A percentile compares a stretch with the other conserved stretches of the same genome.
Evolutionary conservation across 1,284 basidiomycete genomes (phyloP).

Genomic region (Sporisorium iseilematis-ciliati): DNA sequence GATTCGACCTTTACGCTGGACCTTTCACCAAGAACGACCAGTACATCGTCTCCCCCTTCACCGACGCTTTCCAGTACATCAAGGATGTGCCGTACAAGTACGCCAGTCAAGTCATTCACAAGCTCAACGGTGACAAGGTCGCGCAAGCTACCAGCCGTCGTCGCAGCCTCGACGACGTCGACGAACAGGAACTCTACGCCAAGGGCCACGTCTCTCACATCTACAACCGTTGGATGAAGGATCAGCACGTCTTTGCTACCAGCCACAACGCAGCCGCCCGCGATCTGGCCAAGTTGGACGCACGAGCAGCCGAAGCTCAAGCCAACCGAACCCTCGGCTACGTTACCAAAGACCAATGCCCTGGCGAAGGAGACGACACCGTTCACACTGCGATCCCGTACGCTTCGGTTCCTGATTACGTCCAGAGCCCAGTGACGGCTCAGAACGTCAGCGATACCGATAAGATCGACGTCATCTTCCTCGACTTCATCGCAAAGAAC

Average conservation of each 20-base stretch:
- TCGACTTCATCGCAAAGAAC: constrained; percentile 55
- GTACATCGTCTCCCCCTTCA: constrained; percentile 66
- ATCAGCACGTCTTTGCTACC: constrained; percentile 18
- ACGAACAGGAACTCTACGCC: constrained; percentile 36
- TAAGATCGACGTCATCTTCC: constrained; percentile 53
- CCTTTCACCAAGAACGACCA: constrained; percentile 65
- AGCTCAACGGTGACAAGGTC: constrained; percentile 40
- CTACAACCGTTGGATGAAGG: constrained; percentile 49
- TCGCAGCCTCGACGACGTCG: constrained; percentile 20
- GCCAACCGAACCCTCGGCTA: constrained; percentile 57
- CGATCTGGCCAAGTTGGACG: constrained; percentile 29
- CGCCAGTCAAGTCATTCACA: constrained; percentile 50
- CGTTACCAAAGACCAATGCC: constrained; percentile 61
- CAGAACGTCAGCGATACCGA: constrained; percentile 15
- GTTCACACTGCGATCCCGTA: constrained; percentile 51
- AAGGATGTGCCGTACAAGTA: constrained; percentile 58
- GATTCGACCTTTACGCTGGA: constrained; percentile 63
- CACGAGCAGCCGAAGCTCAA: constrained; percentile 25
- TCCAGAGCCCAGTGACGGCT: constrained; percentile 39
- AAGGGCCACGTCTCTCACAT: constrained; percentile 47
- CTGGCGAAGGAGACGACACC: constrained; percentile 61
- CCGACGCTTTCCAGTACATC: constrained; percentile 63
- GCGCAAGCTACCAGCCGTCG: constrained; percentile 22
- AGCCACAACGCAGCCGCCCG: constrained; percentile 4
- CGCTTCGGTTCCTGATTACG: constrained; percentile 60